Evolutionary conservation across 1,284 basidiomycete genomes (phyloP), one percentile per base, ranked within the genome.

Genomic region (Neotropicomus parvogracilis): DNA sequence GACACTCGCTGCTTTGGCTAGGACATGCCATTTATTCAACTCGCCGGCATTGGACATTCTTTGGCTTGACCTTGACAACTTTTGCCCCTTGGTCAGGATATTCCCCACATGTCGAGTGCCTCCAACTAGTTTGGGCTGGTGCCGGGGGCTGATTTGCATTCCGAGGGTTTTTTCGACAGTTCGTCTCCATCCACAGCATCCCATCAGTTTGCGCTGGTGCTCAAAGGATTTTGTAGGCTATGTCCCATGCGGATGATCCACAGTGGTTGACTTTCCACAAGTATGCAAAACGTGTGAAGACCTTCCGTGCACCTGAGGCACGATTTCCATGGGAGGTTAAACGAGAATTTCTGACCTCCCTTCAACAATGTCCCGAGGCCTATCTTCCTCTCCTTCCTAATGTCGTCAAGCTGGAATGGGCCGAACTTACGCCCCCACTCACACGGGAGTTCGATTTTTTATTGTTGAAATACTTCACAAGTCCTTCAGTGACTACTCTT

Each of bases 1-100:
- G 29, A 54, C 54, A 1, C 59, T 59, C 7, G 42, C 37, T 5
- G 42, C 57, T 8, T 37, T 58, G 31, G 57, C 54, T 8, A 47
- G 45, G 34, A 58, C 57, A 14, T 58, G 56, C 21, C 54, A 17
- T 3, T 12, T 37, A 13, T 51, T 58, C 54, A 61, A 43, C 40
- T 39, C 46, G 6, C 38, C 46, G 3, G 59, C 59, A 2, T 16
- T 61, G 10, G 56, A 59, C 21, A 9, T 31, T n/a, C 54, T 61
- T 11, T 58, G 56, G 56, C 40, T 12, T 13, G 35, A 54, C 6
- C 57, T 58, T 10, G 9, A 48, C 29, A 19, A 33, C 13, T 44
- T 58, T 14, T 27, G 20, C 3, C 57, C 59, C 4, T 3, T 59
- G 0, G 38, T 59, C 17, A 31, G 21, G 0, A 5, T 44, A n/a